A percentile compares a stretch with the other conserved stretches of the same genome.
Conservation (phyloP, 495 filamentous ascomycete species). For the Trichoderma parareesei region DNA sequence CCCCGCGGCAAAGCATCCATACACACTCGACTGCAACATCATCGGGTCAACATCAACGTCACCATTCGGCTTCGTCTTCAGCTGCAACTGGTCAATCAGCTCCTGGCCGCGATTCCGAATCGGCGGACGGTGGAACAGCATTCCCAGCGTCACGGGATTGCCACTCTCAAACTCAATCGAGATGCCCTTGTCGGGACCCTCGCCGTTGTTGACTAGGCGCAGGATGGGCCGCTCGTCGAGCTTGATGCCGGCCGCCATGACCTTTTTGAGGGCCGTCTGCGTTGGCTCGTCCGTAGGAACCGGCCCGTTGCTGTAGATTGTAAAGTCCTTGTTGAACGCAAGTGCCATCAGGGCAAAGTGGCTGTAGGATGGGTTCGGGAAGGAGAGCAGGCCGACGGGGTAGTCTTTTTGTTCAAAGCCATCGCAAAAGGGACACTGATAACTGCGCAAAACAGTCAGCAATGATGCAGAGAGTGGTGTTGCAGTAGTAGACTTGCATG, state of each 20-base stretch:
- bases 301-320: conserved; percentile 23
- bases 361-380: conserved; percentile 5
- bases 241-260: conserved; percentile 11
- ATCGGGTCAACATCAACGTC: conserved; percentile 15
- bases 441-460: conserved; percentile 9
- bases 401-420: conserved; percentile 23
- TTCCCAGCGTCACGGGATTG: conserved; percentile 13
- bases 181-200: background rate
- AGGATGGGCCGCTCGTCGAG: conserved; percentile 16
- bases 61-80: conserved; percentile 14
- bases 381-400: conserved; percentile 11
- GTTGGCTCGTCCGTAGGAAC: background rate
- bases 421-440: conserved; percentile 28
- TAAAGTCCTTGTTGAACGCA: conserved; percentile 16
- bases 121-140: conserved; percentile 16
- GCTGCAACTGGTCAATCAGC: conserved; percentile 18
- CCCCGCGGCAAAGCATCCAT: conserved; percentile 20
- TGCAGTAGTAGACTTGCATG: conserved; percentile 25
- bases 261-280: conserved; percentile 9
- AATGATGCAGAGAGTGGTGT: background rate
- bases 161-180: conserved; percentile 17
- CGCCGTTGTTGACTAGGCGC: background rate
- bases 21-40: conserved; percentile 16
- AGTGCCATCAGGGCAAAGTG: conserved; percentile 19
- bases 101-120: conserved; percentile 12